Evolutionary conservation across 225 moss, liverwort and hornwort genomes (phyloP).

Genomic region (Polytrichum formosum): DNA sequence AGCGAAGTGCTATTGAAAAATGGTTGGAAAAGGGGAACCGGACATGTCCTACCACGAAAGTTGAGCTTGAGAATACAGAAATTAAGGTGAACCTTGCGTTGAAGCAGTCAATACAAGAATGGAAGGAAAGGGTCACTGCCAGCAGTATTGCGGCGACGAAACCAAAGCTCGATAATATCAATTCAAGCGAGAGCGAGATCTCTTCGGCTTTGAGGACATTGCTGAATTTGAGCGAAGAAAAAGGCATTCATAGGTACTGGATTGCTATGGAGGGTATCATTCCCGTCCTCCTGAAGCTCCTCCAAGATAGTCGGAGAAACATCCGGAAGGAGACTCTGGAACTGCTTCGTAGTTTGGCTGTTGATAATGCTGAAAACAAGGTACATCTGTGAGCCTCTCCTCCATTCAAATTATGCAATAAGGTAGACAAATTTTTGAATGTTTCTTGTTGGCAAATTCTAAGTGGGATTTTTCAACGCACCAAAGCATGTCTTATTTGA

Average conservation of each 20-base stretch:
- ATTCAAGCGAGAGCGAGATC: constrained; percentile 55
- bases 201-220: constrained; percentile 59
- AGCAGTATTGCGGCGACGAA: constrained; percentile 68
- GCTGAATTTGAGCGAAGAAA: constrained; percentile 72
- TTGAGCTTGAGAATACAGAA: constrained; percentile 69
- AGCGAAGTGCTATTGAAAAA: constrained; percentile 68
- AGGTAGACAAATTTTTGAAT: too few relatives aligned
- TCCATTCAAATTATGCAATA: not conserved
- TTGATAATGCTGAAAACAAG: constrained; percentile 79
- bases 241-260: constrained; percentile 81
- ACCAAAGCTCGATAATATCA: constrained; percentile 49
- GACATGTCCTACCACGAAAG: constrained; percentile 79
- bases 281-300: constrained; percentile 51
- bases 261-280: constrained; percentile 86
- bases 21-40: constrained; percentile 83
- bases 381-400: constrained; percentile 21
- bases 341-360: constrained; percentile 71
- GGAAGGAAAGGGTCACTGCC: constrained; percentile 75
- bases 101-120: constrained; percentile 83
- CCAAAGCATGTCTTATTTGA: too few relatives aligned
- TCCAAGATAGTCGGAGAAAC: constrained; percentile 59
- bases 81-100: constrained; percentile 78
- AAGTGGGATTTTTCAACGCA: too few relatives aligned
- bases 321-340: constrained; percentile 75
- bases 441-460: too few relatives aligned